Conservation (phyloP, 148 eudicot genomes). For the Cornus suecica region DNA sequence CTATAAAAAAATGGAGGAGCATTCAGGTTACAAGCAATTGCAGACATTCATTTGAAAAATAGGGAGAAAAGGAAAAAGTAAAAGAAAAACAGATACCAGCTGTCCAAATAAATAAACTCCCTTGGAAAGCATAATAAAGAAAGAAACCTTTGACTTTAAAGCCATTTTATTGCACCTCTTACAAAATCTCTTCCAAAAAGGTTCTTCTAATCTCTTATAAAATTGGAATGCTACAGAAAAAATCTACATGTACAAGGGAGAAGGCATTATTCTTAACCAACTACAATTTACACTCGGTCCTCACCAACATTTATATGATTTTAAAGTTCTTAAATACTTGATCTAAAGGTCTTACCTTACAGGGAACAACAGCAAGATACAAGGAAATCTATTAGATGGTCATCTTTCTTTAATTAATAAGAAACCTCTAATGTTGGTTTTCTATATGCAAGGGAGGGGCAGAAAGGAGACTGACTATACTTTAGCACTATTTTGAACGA, state of each 20-base stretch:
- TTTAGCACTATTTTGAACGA: too few species aligned
- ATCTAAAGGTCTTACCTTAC: too few species aligned
- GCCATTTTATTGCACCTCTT: background rate
- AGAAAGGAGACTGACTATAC: too few species aligned
- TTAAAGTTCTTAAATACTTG: too few species aligned
- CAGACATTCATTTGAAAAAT: background rate
- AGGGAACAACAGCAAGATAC: too few species aligned
- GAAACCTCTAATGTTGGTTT: too few species aligned
- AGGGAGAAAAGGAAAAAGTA: background rate
- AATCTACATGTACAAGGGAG: background rate
- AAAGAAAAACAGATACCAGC: background rate
- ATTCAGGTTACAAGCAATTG: background rate
- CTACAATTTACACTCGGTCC: background rate
- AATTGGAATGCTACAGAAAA: background rate
- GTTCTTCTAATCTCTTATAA: background rate
- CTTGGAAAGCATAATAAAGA: background rate
- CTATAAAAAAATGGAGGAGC: background rate
- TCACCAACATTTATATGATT: too few species aligned
- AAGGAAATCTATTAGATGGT: too few species aligned
- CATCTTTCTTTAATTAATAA: too few species aligned
- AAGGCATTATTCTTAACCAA: background rate
- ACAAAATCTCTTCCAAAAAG: background rate
- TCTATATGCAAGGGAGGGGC: too few species aligned
- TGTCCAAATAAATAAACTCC: background rate
- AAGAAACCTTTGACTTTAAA: too few species aligned